Conservation (phyloP, 1,139 yeast genomes). For the Geotrichum bryndzae region DNA sequence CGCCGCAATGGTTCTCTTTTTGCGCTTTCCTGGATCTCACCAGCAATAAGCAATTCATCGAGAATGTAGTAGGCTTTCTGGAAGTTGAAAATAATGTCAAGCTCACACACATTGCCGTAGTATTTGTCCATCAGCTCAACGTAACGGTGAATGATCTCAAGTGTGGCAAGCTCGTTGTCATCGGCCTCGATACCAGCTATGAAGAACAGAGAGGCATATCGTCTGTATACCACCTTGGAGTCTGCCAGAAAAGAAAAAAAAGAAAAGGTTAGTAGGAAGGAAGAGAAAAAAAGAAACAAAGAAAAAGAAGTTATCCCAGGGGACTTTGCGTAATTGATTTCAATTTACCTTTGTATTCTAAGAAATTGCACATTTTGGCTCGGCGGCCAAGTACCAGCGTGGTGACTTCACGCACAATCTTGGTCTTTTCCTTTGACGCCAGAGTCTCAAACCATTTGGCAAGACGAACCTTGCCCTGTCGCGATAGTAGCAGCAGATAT, state of each 20-base stretch:
- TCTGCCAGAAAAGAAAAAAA: slow-evolving; percentile 36
- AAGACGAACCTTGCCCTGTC: slow-evolving; percentile 92
- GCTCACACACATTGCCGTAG: slow-evolving; percentile 93
- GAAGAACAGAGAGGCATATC: slow-evolving; percentile 90
- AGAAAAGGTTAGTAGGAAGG: not conserved
- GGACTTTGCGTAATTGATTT: not conserved
- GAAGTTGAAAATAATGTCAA: slow-evolving; percentile 84
- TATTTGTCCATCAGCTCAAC: slow-evolving; percentile 96
- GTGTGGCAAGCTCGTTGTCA: slow-evolving; percentile 79
- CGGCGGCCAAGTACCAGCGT: slow-evolving; percentile 79
- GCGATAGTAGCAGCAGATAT: slow-evolving; percentile 71
- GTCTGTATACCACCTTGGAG: slow-evolving; percentile 77
- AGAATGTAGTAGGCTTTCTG: slow-evolving; percentile 86
- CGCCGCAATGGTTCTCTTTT: slow-evolving; percentile 71
- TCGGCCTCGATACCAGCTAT: slow-evolving; percentile 77
- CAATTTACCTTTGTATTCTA: slow-evolving; percentile 60
- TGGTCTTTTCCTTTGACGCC: slow-evolving; percentile 74
- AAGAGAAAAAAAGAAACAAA: not conserved
- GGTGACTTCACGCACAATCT: slow-evolving; percentile 78
- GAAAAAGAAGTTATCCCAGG: not conserved
- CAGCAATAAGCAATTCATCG: slow-evolving; percentile 79
- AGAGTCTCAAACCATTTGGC: slow-evolving; percentile 89
- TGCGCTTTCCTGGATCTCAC: slow-evolving; percentile 79
- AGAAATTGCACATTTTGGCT: slow-evolving; percentile 92
- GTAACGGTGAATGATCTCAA: slow-evolving; percentile 85